phyloP scores from a whole-genome alignment of 176 grass and related monocot species.

The Lolium perenne region DNA sequence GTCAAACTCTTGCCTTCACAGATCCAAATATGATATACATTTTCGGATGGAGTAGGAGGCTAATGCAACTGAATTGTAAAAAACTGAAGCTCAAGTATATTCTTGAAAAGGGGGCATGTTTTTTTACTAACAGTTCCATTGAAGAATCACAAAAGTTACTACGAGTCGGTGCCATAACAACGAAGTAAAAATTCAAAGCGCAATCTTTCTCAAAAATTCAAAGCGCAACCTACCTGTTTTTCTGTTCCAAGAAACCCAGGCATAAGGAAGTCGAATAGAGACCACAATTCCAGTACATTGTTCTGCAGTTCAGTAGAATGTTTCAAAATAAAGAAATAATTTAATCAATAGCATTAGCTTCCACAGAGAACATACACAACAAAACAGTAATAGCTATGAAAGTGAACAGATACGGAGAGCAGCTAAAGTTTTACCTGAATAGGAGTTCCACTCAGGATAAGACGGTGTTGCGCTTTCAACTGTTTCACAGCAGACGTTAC shows the following conservation, averaged over 20 bases:
- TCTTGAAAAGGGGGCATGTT: not conserved
- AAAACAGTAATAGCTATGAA: slow-evolving; percentile 25
- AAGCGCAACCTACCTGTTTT: slow-evolving; percentile 71
- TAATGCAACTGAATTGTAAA: not conserved
- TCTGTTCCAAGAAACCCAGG: slow-evolving; percentile 99
- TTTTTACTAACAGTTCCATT: not conserved
- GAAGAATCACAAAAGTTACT: not conserved
- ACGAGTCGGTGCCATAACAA: slow-evolving; percentile 14
- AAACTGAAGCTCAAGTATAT: not conserved
- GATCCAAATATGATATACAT: not conserved
- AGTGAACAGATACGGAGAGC: slow-evolving; percentile 4
- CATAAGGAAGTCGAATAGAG: slow-evolving; percentile 99
- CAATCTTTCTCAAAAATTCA: slow-evolving; percentile 11
- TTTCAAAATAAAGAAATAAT: slow-evolving; percentile 35
- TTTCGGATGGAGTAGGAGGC: slow-evolving; percentile 8
- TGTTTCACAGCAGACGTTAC: slow-evolving; percentile 93
- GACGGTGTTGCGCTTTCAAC: slow-evolving; percentile 91
- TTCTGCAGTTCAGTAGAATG: slow-evolving; percentile 69
- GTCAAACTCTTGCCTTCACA: not conserved
- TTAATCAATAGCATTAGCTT: slow-evolving; percentile 1
- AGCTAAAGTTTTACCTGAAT: slow-evolving; percentile 71
- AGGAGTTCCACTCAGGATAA: slow-evolving; percentile 98
- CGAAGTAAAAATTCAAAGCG: not conserved
- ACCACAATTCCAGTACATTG: slow-evolving; percentile 99
- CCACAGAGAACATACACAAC: slow-evolving; percentile 28